phyloP scores from a whole-genome alignment of 306 rosid species.

The Rosa multiflora region DNA sequence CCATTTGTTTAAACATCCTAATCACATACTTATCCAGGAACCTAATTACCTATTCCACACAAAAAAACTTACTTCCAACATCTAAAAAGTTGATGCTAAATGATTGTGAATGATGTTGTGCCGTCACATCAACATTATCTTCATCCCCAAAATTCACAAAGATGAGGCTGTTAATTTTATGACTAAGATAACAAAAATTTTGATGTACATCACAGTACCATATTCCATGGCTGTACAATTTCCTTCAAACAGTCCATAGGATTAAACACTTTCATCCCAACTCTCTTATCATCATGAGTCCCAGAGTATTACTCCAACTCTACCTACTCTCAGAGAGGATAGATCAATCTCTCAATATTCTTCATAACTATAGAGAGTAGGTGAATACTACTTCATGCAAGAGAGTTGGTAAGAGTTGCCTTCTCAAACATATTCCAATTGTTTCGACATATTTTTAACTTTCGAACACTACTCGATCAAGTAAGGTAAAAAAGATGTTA shows the following conservation, averaged over 20 bases:
- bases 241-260: neutral
- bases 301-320: neutral
- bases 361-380: neutral
- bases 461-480: neutral
- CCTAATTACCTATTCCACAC: slow-evolving; percentile 1
- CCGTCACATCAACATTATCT: slow-evolving; percentile 2
- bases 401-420: neutral
- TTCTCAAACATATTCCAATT: neutral
- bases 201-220: neutral
- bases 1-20: neutral
- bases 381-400: neutral
- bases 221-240: neutral
- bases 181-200: too few species aligned
- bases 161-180: neutral
- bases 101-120: neutral
- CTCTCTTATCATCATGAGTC: neutral
- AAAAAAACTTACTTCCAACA: neutral
- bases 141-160: slow-evolving; percentile 8
- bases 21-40: slow-evolving; percentile 6
- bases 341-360: neutral
- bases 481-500: neutral
- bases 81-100: neutral
- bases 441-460: neutral
- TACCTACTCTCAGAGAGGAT: neutral
- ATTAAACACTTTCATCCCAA: neutral